Evolutionary conservation across 495 filamentous ascomycete genomes (phyloP), one percentile per base, ranked within the genome.

Genomic region (Annulohypoxylon stygium): DNA sequence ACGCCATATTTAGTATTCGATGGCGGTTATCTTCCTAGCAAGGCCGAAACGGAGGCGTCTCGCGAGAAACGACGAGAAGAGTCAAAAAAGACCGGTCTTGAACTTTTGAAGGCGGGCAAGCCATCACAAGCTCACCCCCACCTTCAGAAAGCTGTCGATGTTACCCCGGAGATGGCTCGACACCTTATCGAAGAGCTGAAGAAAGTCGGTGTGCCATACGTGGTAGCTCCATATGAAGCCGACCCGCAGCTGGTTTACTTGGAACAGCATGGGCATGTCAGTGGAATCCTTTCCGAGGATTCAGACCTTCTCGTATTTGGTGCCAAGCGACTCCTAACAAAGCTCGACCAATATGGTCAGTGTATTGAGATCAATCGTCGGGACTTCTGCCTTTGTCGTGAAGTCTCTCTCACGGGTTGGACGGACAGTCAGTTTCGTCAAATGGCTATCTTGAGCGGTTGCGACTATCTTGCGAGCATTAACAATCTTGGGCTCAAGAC

Each of bases 371-470:
- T 99, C 71, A 93, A 92, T 77, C 90, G 95, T 16, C 88, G 86
- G 0, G 91, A 97, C 70, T 98, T 99, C 73, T 91, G 92, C 37
- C 90, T 91, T 45, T 97, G 94, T 68, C 90, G 91, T 50, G 95
- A 97, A 66, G 88, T 98, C 45, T 97, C 90, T 58, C 81, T 99
- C 16, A 90, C 93, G 11, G 95, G 94, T 12, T 99, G 96, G 95
- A 91, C 92, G 2, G 93, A 98, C 80, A 85, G 83, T 6, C 93
- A 98, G 64, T 99, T 99, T 75, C 87, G 97, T 54, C 90, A 86
- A 20, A 99, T 99, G 97, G 94, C 95, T 58, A 98, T 99, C 61
- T 78, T 99, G 20, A 97, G 94, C 78, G 97, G 97, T n/a, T 99
- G 97, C 80, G 97, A 99, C 78, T 99, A 99, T 80, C 86, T 98